Base-by-base conservation (phyloP, 805 yeast genomes). In the Hanseniaspora clermontiae region DNA sequence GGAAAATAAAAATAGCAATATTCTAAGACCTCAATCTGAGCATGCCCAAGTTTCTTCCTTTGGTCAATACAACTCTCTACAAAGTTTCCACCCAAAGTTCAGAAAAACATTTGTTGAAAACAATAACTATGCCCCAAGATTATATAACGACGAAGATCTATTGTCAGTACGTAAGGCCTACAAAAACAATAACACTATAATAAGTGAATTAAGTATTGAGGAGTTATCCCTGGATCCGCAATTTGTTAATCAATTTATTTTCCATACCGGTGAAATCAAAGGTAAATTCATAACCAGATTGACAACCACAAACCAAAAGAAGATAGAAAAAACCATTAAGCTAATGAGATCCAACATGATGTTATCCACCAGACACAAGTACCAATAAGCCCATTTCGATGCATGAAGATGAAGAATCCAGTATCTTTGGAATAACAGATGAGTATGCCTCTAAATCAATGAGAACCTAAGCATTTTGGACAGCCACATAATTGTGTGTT, bases 331-430 rank as follows among this genome's bases (percentile, higher is more conserved):
- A 7, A 34, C 46, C 36, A 52, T 52, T 6, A 42, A 37, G 31
- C 38, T 47, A 15, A 36, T 39, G 38, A 52, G 56, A 52, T 29
- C 19, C 0, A 42, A 39, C 2, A 38, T 27, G 20, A 20, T 45
- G 39, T 38, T 52, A 36, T 52, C 56, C 8, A 52, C 56, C 10
- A 52, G 56, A 52, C 56, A 52, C 46, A 52, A 38, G 14, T 52
- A 11, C 46, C 48, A 52, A 32, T n/a, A 12, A 8, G 27, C 5
- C 5, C 5, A 24, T 24, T 24, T 5, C 27, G 5, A 5, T 24
- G 5, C 27, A 24, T 24, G 5, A 5, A 24, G 27, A 24, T 24
- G 5, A 24, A 24, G 27, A 24, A 24, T 24, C 5, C 27, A 5
- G 27, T 24, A 4, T 24, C 27, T 24, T 24, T 3, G 5, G 27